Evolutionary conservation across 78 protist genomes (phyloP).

Genomic region (Protostelium mycophagum): DNA sequence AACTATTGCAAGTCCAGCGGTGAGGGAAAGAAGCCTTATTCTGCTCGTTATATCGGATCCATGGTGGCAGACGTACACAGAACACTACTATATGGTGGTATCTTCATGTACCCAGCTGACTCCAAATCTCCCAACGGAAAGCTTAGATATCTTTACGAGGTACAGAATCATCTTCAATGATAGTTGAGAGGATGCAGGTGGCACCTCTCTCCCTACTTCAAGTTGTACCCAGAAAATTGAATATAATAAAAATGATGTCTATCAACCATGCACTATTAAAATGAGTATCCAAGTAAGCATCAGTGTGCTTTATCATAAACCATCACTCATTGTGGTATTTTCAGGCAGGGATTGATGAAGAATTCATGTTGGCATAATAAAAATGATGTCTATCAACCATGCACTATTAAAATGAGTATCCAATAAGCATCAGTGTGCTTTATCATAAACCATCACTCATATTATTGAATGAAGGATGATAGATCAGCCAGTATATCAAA

Average conservation of each 20-base stretch:
- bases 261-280: conserved; percentile 70
- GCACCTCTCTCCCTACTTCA: background rate
- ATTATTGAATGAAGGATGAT: too few species aligned
- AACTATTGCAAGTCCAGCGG: conserved; percentile 24
- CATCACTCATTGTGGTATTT: too few species aligned
- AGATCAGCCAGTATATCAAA: too few species aligned
- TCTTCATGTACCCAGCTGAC: conserved; percentile 93
- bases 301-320: too few species aligned
- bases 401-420: too few species aligned
- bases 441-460: too few species aligned
- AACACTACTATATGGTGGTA: conserved; percentile 93
- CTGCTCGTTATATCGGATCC: conserved; percentile 87
- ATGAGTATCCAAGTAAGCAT: too few species aligned
- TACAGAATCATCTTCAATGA: background rate
- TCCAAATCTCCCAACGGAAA: conserved; percentile 61
- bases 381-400: too few species aligned
- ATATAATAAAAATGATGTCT: conserved; percentile 5
- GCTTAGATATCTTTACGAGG: conserved; percentile 55
- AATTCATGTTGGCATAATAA: too few species aligned
- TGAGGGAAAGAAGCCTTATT: conserved; percentile 42
- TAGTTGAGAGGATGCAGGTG: background rate
- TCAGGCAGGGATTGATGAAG: too few species aligned
- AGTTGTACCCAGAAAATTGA: conserved; percentile 17
- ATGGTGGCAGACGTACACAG: conserved; percentile 97
- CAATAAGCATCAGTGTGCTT: too few species aligned